Conservation (phyloP, 1,139 yeast genomes). For the Kodamaea alishanica region DNA sequence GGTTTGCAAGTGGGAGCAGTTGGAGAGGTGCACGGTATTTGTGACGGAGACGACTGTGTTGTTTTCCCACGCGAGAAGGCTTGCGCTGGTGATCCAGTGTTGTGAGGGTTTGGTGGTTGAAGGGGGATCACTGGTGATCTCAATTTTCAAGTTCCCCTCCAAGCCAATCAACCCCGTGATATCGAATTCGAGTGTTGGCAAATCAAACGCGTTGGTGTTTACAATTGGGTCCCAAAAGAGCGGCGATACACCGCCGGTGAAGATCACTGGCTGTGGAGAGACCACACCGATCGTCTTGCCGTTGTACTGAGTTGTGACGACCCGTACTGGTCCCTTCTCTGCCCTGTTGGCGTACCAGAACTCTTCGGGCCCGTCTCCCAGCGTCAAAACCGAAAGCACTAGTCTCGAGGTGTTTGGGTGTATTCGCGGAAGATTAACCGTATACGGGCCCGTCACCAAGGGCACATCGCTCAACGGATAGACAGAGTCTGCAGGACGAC, state of each 20-base stretch:
- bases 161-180: slow-evolving; percentile 46
- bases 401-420: slow-evolving; percentile 54
- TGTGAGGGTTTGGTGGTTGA: no score
- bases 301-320: slow-evolving; percentile 49
- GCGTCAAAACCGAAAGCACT: slow-evolving; percentile 56
- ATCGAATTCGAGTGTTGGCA: slow-evolving; percentile 63
- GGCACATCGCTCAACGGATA: slow-evolving; percentile 40
- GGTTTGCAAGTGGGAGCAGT: no score
- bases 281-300: slow-evolving; percentile 47
- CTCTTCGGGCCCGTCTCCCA: slow-evolving; percentile 79
- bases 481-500: slow-evolving; percentile 31
- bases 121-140: no score
- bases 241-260: slow-evolving; percentile 78
- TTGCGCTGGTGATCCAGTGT: no score
- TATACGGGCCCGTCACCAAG: slow-evolving; percentile 34
- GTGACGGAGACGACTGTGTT: no score
- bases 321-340: slow-evolving; percentile 60
- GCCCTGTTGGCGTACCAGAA: slow-evolving; percentile 74
- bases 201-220: slow-evolving; percentile 67
- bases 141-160: no score
- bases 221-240: slow-evolving; percentile 78
- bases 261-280: slow-evolving; percentile 58
- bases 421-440: slow-evolving; percentile 38
- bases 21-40: no score
- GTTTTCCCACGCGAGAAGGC: no score